Evolutionary conservation across 441 rosid species (phyloP), one percentile per base, ranked within the genome.

Genomic region (Gossypium trilobum): DNA sequence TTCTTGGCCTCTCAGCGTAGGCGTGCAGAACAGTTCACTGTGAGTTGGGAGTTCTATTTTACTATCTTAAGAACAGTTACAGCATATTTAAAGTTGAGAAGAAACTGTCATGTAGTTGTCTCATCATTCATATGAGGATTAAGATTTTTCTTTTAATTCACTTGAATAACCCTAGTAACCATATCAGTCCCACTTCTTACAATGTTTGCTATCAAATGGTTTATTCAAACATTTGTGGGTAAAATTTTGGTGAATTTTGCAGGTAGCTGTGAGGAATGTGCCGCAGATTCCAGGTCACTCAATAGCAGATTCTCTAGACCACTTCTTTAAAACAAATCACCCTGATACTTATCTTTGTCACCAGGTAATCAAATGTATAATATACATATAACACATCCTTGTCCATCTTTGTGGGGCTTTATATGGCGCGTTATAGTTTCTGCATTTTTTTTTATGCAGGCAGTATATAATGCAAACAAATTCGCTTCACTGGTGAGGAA

Each of bases 191-290:
- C 56, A 44, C 33, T 46, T 65, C 70, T 65, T 46, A 5, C 25
- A 46, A 44, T 44, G 20, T 19, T 5, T 70, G 31, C 51, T 66
- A 22, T 36, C 42, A 36, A 36, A 36, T 36, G 10, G 10, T 36
- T 22, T 23, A n/a, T 69, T 31, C 27, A 13, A 10, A 22, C 19
- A 8, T 48, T 72, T 58, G 33, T 65, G 31, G 52, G 69, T 76
- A 14, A 33, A 29, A 20, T 36, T 29, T 71, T 44, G 70, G 51
- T 46, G 50, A 44, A 13, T 56, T 81, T 55, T 76, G 74, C 86
- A 95, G 99, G 99, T 95, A 60, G 96, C 89, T 55, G 93, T 89
- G 63, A 87, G 89, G 81, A 95, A 95, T 57, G 89, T 92, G 68
- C 98, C 97, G 22, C 84, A 58, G 78, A 82, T 83, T 74, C 67